Evolutionary conservation across 2,329 filamentous ascomycete genomes (phyloP), one percentile per base, ranked within the genome.

Genomic region (Madurella mycetomatis): DNA sequence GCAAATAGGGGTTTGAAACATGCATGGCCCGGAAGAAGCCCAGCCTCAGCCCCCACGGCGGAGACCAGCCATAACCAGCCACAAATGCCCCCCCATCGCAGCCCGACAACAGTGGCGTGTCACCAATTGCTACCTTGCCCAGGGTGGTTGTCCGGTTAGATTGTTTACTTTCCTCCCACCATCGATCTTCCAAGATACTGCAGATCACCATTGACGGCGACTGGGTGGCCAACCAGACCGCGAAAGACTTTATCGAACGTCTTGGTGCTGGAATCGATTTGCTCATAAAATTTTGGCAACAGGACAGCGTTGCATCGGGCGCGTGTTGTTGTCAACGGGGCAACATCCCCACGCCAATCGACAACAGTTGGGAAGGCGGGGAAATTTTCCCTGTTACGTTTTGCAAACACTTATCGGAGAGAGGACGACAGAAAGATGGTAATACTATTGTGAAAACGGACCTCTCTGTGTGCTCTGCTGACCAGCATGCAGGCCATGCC

Each of bases 401-500:
- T 37, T 15, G 34, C 34, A 37, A 37, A 37, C 34, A 37, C 34
- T 12, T 12, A 4, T 9, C 34, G 2, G 34, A 37, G 13, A 37
- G 34, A 37, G 4, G 11, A 9, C 34, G 11, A 15, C 13, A 37
- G 15, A 41, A 32, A 46, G 3, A 52, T 52, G 49, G 49, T 52
- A 52, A 4, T 25, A 4, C 34, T 12, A 11, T 37, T 13, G 8
- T 18, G 7, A 18, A 4, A 17, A 31, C 16, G 9, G 30, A 17
- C 2, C 8, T 4, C 4, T 9, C 16, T 49, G 34, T 11, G 8
- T 16, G 9, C 15, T 32, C 12, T 15, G 31, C 59, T 62, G 42
- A 62, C 57, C 7, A 5, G 31, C 16, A 13, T 45, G 13, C 66
- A 80, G 83, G 78, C 76, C 68, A 79, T 76, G 69, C 77, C 73